A percentile compares a stretch with the other conserved stretches of the same genome.
These are phyloP conservation scores for Dipteronia sinensis DNA, from an alignment of 345 rosid species.

Conservation along the genomic window DNA sequence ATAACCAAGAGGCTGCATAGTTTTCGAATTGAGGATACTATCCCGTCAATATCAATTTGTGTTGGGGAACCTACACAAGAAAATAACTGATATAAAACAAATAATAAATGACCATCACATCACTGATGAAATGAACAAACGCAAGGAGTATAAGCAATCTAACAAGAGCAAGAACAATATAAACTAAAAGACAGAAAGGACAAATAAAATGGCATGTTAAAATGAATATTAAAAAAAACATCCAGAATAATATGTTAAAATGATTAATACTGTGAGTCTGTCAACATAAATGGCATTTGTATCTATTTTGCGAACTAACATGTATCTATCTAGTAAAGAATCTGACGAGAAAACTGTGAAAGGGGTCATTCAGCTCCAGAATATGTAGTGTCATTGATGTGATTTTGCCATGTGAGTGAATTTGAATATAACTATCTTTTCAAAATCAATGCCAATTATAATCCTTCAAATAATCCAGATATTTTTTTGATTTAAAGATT, in stretches of 20 bases:
- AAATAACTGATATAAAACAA: constrained; percentile 12
- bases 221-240: neutral
- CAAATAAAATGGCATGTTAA: neutral
- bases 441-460: neutral
- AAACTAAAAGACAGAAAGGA: neutral
- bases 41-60: constrained; percentile 49
- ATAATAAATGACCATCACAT: neutral
- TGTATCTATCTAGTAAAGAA: neutral
- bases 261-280: neutral
- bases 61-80: constrained; percentile 45
- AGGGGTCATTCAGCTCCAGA: neutral
- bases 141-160: neutral
- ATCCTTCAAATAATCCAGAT: neutral
- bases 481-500: neutral
- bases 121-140: neutral
- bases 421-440: neutral
- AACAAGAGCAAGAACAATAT: constrained; percentile 1
- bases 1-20: constrained; percentile 78
- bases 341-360: neutral
- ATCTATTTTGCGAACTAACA: neutral
- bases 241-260: neutral
- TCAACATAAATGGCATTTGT: neutral
- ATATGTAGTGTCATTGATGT: neutral
- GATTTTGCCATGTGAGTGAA: neutral
- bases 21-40: constrained; percentile 60